Percentiles rank a stretch among this genome's conserved stretches.
Conservation (phyloP, 2,329 filamentous ascomycete genomes). For the Trichoderma asperellum region DNA sequence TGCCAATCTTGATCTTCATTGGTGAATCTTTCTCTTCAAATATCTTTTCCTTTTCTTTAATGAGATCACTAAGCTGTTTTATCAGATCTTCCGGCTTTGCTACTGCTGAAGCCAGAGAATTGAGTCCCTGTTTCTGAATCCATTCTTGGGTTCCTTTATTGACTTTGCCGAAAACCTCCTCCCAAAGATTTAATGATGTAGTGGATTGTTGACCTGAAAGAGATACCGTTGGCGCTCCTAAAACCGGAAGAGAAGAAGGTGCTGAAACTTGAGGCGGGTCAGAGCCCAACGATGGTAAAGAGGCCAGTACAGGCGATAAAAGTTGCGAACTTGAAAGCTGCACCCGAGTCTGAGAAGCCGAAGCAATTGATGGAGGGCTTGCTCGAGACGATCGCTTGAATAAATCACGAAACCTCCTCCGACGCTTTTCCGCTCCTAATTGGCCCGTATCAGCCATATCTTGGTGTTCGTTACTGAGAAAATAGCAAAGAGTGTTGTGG, state of each 20-base stretch:
- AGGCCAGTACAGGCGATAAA: background rate
- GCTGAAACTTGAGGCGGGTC: background rate
- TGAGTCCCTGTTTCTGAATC: background rate
- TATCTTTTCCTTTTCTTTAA: background rate
- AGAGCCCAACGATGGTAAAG: background rate
- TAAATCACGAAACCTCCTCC: background rate
- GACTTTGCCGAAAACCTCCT: background rate
- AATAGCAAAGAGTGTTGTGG: background rate
- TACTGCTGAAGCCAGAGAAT: background rate
- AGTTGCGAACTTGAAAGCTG: background rate
- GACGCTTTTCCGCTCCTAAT: background rate
- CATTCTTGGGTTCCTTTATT: constrained; percentile 6
- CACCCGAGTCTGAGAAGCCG: too few species aligned
- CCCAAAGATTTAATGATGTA: background rate
- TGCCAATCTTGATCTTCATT: background rate
- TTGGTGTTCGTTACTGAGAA: background rate
- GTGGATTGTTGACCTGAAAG: background rate
- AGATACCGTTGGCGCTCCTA: background rate
- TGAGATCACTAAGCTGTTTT: background rate
- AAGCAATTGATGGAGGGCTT: background rate
- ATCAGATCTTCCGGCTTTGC: background rate
- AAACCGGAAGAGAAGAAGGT: background rate
- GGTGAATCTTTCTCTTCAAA: background rate
- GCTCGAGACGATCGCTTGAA: background rate
- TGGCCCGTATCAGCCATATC: background rate